A percentile compares a stretch with the other conserved stretches of the same genome.
These are phyloP conservation scores for Kwoniella shandongensis DNA, from an alignment of 768 basidiomycete species.

Conservation along the genomic window DNA sequence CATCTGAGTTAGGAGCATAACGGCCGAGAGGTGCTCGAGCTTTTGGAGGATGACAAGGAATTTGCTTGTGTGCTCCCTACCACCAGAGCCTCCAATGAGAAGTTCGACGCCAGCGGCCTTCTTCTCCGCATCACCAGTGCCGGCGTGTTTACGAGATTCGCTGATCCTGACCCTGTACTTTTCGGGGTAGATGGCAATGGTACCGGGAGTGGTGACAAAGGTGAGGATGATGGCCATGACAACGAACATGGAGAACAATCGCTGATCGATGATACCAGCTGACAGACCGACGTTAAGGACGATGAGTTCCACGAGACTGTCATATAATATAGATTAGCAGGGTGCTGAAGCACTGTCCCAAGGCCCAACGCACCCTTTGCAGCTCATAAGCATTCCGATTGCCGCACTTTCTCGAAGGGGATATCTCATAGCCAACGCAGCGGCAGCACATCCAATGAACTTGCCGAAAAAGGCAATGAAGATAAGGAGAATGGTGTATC, in stretches of 20 bases:
- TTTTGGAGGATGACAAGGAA: slow-evolving; percentile 87
- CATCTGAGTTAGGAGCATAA: slow-evolving; percentile 87
- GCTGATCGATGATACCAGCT: slow-evolving; percentile 64
- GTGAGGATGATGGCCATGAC: slow-evolving; percentile 70
- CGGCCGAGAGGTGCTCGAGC: slow-evolving; percentile 80
- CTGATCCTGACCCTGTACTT: slow-evolving; percentile 57
- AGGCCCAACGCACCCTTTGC: slow-evolving; percentile 71
- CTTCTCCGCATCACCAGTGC: slow-evolving; percentile 23
- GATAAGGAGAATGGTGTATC: slow-evolving; percentile 72
- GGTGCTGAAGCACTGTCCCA: neutral
- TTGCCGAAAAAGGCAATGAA: slow-evolving; percentile 76
- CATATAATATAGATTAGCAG: slow-evolving; percentile 35
- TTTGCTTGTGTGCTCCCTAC: slow-evolving; percentile 57
- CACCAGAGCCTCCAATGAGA: slow-evolving; percentile 21
- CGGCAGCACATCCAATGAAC: slow-evolving; percentile 66
- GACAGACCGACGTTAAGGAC: slow-evolving; percentile 82
- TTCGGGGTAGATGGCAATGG: slow-evolving; percentile 72
- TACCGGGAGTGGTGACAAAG: slow-evolving; percentile 80
- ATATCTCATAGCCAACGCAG: slow-evolving; percentile 67
- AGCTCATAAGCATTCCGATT: slow-evolving; percentile 84
- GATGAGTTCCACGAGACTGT: slow-evolving; percentile 76
- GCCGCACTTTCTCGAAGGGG: slow-evolving; percentile 74
- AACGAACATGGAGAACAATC: slow-evolving; percentile 87
- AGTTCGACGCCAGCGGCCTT: neutral
- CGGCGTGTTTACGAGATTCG: slow-evolving; percentile 4